Conservation (phyloP, 2,329 filamentous ascomycete species). For the Westerdykella aurantiaca region DNA sequence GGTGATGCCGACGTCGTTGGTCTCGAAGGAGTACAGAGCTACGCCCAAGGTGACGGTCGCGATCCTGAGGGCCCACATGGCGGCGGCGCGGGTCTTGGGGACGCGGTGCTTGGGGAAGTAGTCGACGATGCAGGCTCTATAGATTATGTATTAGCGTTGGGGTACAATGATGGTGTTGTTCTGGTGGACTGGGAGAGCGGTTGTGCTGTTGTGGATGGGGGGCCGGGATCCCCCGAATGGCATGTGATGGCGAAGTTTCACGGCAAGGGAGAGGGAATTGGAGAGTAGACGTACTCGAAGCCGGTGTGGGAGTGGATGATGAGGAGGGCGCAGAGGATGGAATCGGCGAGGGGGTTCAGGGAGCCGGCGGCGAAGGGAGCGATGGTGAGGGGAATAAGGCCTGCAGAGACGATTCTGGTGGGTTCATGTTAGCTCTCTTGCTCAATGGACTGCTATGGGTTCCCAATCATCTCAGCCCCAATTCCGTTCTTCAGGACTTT, state of each 20-base stretch:
- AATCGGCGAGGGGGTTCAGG: conserved; percentile 83
- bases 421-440: neutral
- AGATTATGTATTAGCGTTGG: conserved; percentile 8
- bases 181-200: too few species aligned
- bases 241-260: too few species aligned
- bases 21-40: conserved; percentile 97
- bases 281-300: conserved; percentile 60
- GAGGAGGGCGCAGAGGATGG: conserved; percentile 72
- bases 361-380: conserved; percentile 89
- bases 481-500: too few species aligned
- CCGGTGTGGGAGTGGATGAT: conserved; percentile 94
- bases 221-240: too few species aligned
- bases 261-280: neutral
- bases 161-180: too few species aligned
- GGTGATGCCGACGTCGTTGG: conserved; percentile 91
- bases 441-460: neutral
- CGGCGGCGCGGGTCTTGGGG: conserved; percentile 60
- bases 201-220: too few species aligned
- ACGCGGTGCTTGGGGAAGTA: conserved; percentile 73
- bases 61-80: conserved; percentile 72
- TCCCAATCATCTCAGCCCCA: neutral
- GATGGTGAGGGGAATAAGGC: conserved; percentile 78
- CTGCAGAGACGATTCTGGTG: conserved; percentile 66
- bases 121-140: conserved; percentile 71
- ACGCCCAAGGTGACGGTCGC: conserved; percentile 76